These are phyloP conservation scores for Scenedesmus sp. DNA, from an alignment of 163 green algal species.

Conservation along the genomic window DNA sequence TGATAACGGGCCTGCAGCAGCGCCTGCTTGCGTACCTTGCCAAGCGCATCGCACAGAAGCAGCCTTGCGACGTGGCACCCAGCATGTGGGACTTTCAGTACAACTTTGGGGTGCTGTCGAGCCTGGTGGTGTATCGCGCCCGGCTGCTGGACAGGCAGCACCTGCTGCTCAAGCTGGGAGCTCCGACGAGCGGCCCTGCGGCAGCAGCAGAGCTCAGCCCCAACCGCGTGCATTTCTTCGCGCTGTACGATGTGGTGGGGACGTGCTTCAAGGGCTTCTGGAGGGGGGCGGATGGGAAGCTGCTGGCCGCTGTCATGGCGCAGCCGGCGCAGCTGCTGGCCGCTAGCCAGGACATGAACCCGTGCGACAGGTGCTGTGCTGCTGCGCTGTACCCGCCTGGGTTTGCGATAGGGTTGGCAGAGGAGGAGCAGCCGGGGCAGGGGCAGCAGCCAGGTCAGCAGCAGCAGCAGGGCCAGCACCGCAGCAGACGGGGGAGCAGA, in stretches of 20 bases:
- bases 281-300: not conserved
- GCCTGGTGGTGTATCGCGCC: conserved; percentile 19
- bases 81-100: conserved; percentile 38
- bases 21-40: conserved; percentile 58
- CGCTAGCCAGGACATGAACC: conserved; percentile 6
- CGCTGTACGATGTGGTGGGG: conserved; percentile 30
- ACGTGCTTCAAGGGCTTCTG: conserved; percentile 34
- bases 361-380: conserved; percentile 36
- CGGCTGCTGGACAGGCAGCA: conserved; percentile 20
- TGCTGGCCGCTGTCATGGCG: conserved; percentile 3
- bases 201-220: conserved; percentile 33
- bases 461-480: conserved; percentile 23
- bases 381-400: conserved; percentile 40
- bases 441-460: not conserved
- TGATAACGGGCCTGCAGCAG: conserved; percentile 60
- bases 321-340: conserved; percentile 32
- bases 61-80: conserved; percentile 38
- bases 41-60: not conserved
- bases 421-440: conserved; percentile 1
- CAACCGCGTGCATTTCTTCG: conserved; percentile 29
- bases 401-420: conserved; percentile 7
- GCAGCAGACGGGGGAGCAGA: not conserved
- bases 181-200: conserved; percentile 11
- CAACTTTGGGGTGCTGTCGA: conserved; percentile 40
- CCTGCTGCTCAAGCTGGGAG: conserved; percentile 48